These are phyloP conservation scores for Eucalyptus leucophloia DNA, from an alignment of 345 rosid genomes.

Conservation along the genomic window DNA sequence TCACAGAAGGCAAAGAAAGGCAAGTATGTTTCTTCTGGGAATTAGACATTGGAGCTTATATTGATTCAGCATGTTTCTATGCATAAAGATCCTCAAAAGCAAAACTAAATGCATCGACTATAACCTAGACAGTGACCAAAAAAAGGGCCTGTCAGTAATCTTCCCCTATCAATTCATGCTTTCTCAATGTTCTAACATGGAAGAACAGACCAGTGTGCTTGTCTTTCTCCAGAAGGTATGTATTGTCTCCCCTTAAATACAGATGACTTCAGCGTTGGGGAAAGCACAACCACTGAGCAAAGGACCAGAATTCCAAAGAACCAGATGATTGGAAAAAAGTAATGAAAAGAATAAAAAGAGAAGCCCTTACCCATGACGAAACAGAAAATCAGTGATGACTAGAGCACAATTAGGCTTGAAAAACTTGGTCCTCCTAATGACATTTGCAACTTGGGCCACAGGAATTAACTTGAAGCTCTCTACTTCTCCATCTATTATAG, in stretches of 20 bases:
- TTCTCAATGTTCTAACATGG: background rate
- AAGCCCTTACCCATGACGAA: constrained; percentile 72
- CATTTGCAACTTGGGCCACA: constrained; percentile 48
- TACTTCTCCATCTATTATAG: constrained; percentile 80
- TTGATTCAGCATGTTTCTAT: background rate
- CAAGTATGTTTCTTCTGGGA: background rate
- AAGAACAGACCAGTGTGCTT: background rate
- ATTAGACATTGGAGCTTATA: background rate
- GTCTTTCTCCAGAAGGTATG: background rate
- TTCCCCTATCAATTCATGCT: background rate
- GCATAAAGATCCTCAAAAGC: background rate
- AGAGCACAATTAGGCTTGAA: constrained; percentile 83
- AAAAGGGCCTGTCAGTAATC: background rate
- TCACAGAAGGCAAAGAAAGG: background rate
- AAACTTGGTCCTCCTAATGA: constrained; percentile 48
- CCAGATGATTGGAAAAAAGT: background rate
- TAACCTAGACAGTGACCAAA: background rate
- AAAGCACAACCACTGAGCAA: background rate
- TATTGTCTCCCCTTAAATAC: background rate
- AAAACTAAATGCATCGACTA: background rate
- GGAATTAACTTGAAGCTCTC: constrained; percentile 79
- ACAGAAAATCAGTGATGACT: constrained; percentile 74
- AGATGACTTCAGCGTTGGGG: background rate
- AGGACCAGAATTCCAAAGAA: background rate
- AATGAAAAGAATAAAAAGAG: background rate